Evolutionary conservation across 1,284 basidiomycete genomes (phyloP).

Genomic region (Leccinum proliferum): DNA sequence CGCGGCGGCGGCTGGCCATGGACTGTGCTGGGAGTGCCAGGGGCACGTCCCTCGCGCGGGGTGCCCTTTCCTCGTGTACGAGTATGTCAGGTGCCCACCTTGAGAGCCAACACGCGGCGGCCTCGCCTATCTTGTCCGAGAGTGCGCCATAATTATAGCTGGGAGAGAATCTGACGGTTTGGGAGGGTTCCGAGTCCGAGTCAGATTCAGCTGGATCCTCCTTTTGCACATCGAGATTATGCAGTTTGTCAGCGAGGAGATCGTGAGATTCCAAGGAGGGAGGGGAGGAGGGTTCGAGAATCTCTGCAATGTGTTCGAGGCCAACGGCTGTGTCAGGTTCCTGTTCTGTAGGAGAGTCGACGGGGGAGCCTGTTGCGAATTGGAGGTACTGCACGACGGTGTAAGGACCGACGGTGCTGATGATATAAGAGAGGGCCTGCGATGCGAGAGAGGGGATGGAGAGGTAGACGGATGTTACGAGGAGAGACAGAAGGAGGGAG

Average conservation of each 20-base stretch:
- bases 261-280: slow-evolving; percentile 16
- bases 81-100: slow-evolving; percentile 84
- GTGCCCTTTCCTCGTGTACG: slow-evolving; percentile 49
- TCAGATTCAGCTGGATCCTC: slow-evolving; percentile 34
- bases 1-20: slow-evolving; percentile 20
- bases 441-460: slow-evolving; percentile 76
- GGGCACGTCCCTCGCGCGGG: slow-evolving; percentile 13
- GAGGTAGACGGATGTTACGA: slow-evolving; percentile 84
- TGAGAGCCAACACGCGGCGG: slow-evolving; percentile 82
- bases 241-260: slow-evolving; percentile 25
- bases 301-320: slow-evolving; percentile 62
- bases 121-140: slow-evolving; percentile 89
- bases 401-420: slow-evolving; percentile 74
- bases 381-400: slow-evolving; percentile 77
- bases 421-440: slow-evolving; percentile 67
- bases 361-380: slow-evolving; percentile 77
- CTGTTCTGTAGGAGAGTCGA: slow-evolving; percentile 44
- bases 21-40: slow-evolving; percentile 11
- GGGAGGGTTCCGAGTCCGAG: slow-evolving; percentile 21
- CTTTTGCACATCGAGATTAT: slow-evolving; percentile 28
- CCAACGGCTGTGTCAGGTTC: slow-evolving; percentile 60
- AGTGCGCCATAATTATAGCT: slow-evolving; percentile 74
- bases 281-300: slow-evolving; percentile 23
- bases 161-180: slow-evolving; percentile 12
- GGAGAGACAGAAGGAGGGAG: slow-evolving; percentile 78